A percentile compares a stretch with the other conserved stretches of the same genome.
Conservation (phyloP, 345 rosid species). For the Excoecaria cochinchinensis region DNA sequence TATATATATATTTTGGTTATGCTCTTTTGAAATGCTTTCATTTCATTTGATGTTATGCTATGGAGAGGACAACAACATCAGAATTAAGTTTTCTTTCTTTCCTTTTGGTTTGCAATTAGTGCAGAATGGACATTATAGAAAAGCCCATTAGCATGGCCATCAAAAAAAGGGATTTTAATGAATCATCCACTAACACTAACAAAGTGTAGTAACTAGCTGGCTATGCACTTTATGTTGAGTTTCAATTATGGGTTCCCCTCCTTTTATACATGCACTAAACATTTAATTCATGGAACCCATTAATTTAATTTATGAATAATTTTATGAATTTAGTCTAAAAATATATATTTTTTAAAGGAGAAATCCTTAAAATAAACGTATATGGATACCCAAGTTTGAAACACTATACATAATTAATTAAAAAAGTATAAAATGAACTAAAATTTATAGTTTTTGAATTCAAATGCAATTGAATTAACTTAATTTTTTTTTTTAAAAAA, state of each 20-base stretch:
- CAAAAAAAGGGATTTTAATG: neutral
- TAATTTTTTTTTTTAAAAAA: no score
- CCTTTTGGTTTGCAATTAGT: neutral
- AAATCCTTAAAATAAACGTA: no score
- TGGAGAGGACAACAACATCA: neutral
- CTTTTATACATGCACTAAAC: constrained; percentile 14
- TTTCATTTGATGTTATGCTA: neutral
- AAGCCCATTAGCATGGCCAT: neutral
- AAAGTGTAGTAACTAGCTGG: neutral
- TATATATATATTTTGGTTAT: neutral
- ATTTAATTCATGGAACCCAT: no score
- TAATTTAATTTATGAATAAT: no score
- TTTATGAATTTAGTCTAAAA: no score
- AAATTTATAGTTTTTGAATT: no score
- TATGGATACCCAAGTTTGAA: no score
- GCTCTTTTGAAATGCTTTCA: neutral
- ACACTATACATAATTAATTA: no score
- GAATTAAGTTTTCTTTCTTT: neutral
- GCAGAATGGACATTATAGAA: neutral
- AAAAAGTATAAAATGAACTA: no score
- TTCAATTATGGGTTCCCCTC: neutral
- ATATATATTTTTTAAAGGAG: no score
- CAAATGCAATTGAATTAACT: no score
- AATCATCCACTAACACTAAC: constrained; percentile 8
- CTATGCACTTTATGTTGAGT: constrained; percentile 4